phyloP scores from a whole-genome alignment of 2,329 filamentous ascomycete genomes.

The Aspergillus jensenii region DNA sequence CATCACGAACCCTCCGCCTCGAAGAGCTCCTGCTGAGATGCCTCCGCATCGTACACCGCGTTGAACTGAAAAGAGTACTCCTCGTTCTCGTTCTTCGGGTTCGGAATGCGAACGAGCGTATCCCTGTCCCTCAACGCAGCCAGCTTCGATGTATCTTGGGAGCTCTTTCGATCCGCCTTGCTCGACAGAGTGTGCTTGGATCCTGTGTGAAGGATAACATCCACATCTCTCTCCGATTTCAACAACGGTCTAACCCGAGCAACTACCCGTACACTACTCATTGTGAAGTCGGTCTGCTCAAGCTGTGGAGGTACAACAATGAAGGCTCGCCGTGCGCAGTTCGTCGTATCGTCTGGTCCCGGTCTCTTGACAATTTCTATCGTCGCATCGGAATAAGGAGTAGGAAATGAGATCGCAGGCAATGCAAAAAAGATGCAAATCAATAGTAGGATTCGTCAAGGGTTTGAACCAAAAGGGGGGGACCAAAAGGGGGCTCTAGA shows the following conservation, averaged over 20 bases:
- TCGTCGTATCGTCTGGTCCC: not conserved
- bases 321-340: not conserved
- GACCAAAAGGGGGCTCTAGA: not conserved
- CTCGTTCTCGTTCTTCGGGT: slow-evolving; percentile 87
- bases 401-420: not conserved
- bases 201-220: slow-evolving; percentile 77
- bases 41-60: slow-evolving; percentile 78
- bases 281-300: slow-evolving; percentile 19
- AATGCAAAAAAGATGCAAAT: not conserved
- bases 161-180: slow-evolving; percentile 27
- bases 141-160: slow-evolving; percentile 24
- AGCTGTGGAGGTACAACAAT: not conserved
- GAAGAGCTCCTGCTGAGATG: slow-evolving; percentile 84
- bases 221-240: slow-evolving; percentile 79
- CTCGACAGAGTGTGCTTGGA: slow-evolving; percentile 26
- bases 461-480: not conserved
- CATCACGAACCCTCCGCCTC: slow-evolving; percentile 74
- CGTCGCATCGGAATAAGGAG: not conserved
- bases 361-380: not conserved
- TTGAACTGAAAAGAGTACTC: slow-evolving; percentile 95
- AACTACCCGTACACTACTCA: slow-evolving; percentile 72
- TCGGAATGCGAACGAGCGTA: slow-evolving; percentile 81
- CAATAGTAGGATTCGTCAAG: not conserved
- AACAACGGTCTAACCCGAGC: slow-evolving; percentile 87
- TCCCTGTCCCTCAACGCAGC: slow-evolving; percentile 53